These are phyloP conservation scores for Alternaria atra DNA, from an alignment of 2,329 filamentous ascomycete genomes.

Conservation along the genomic window DNA sequence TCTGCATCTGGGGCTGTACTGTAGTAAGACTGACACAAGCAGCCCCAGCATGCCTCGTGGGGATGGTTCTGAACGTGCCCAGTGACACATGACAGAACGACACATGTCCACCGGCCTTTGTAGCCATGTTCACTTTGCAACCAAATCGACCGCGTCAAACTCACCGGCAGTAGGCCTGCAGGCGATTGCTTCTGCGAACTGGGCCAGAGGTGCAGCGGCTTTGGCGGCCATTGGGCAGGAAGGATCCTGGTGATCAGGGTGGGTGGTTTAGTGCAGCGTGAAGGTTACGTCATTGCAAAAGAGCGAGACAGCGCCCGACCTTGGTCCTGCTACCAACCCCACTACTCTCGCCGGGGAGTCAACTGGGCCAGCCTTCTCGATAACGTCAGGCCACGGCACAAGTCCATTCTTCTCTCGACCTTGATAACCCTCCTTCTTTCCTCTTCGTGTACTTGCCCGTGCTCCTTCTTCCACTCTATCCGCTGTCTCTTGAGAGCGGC, in stretches of 20 bases:
- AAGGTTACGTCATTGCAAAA: constrained; percentile 25
- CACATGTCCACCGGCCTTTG: neutral
- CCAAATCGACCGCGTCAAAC: neutral
- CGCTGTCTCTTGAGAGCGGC: constrained; percentile 14
- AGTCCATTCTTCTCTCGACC: constrained; percentile 15
- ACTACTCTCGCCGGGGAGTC: constrained; percentile 25
- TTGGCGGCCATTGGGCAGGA: constrained; percentile 22
- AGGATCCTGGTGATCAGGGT: constrained; percentile 20
- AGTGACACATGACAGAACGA: constrained; percentile 16
- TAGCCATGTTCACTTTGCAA: neutral
- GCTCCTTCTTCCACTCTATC: constrained; percentile 11
- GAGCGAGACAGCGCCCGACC: constrained; percentile 22
- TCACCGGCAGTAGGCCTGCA: neutral
- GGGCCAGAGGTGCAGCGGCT: constrained; percentile 18
- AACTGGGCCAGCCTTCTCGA: constrained; percentile 32
- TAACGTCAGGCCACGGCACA: constrained; percentile 38
- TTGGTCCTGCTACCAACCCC: constrained; percentile 29
- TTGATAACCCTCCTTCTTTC: constrained; percentile 13
- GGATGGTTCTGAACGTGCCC: constrained; percentile 10
- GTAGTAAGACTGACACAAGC: neutral
- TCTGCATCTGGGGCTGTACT: constrained; percentile 1
- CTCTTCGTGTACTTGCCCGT: constrained; percentile 7
- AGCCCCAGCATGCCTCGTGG: constrained; percentile 1
- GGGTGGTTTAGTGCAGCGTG: constrained; percentile 18
- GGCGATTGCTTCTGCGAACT: constrained; percentile 14